Conservation (phyloP, 2,329 filamentous ascomycete species). For the Cercospora nicotianae region DNA sequence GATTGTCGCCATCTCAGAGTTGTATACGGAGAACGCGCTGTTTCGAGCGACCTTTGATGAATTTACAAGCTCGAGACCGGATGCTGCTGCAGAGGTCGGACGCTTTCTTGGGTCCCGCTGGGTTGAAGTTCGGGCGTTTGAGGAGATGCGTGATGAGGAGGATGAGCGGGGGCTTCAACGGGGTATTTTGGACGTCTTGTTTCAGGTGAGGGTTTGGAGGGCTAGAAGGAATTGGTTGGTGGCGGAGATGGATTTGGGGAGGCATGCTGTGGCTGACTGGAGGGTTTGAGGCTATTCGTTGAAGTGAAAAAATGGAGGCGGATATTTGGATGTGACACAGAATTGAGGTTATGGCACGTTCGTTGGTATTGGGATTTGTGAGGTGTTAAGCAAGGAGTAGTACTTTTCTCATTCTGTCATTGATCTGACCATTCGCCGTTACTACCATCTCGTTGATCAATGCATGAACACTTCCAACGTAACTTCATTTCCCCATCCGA, state of each 20-base stretch:
- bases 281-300: not conserved
- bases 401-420: not conserved
- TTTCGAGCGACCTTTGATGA: not conserved
- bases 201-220: not conserved
- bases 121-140: not conserved
- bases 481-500: conserved; percentile 79
- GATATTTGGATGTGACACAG: not conserved
- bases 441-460: conserved; percentile 9
- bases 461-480: conserved; percentile 62
- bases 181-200: not conserved
- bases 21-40: not conserved
- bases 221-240: not conserved
- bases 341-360: not conserved
- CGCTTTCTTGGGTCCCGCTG: not conserved
- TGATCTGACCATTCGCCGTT: not conserved
- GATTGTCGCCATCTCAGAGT: not conserved
- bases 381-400: not conserved
- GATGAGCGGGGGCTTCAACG: not conserved
- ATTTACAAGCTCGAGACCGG: not conserved
- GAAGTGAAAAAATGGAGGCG: not conserved
- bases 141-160: not conserved
- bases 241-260: not conserved
- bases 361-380: not conserved
- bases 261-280: not conserved
- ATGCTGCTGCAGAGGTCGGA: not conserved